phyloP scores from a whole-genome alignment of 2,329 filamentous ascomycete species.

The Penicillium janthinellum region DNA sequence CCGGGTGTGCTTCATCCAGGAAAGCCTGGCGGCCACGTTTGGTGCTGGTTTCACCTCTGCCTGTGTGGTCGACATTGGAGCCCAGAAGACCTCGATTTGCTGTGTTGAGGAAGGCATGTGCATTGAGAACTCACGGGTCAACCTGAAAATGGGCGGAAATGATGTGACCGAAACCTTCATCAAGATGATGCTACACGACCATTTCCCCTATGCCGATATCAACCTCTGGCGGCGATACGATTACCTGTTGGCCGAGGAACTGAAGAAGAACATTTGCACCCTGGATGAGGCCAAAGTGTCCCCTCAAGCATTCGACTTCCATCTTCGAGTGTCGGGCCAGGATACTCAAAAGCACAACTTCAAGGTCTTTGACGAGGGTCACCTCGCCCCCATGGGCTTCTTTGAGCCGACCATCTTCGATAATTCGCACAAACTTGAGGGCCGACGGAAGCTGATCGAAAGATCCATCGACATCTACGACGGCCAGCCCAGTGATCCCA shows the following conservation, averaged over 20 bases:
- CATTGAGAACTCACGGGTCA: slow-evolving; percentile 90
- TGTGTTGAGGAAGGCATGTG: slow-evolving; percentile 97
- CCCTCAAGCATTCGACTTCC: slow-evolving; percentile 85
- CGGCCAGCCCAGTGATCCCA: slow-evolving; percentile 85
- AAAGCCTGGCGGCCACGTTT: slow-evolving; percentile 91
- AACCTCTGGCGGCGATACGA: slow-evolving; percentile 89
- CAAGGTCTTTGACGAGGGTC: slow-evolving; percentile 95
- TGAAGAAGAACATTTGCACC: slow-evolving; percentile 91
- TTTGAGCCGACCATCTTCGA: slow-evolving; percentile 89
- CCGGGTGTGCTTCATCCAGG: slow-evolving; percentile 90
- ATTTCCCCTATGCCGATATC: slow-evolving; percentile 94
- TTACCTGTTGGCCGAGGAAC: slow-evolving; percentile 88
- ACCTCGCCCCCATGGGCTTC: slow-evolving; percentile 92
- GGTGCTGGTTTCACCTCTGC: slow-evolving; percentile 92
- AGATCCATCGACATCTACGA: slow-evolving; percentile 95
- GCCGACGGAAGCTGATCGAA: slow-evolving; percentile 78
- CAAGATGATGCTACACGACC: slow-evolving; percentile 97
- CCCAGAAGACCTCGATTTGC: slow-evolving; percentile 95
- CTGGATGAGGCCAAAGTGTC: slow-evolving; percentile 88
- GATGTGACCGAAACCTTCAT: slow-evolving; percentile 94
- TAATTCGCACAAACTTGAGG: slow-evolving; percentile 74
- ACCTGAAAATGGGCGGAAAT: slow-evolving; percentile 88
- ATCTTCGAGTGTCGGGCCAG: slow-evolving; percentile 83
- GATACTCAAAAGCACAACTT: slow-evolving; percentile 92
- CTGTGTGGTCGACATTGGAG: slow-evolving; percentile 94